Evolutionary conservation across 345 rosid genomes (phyloP), one percentile per base, ranked within the genome.

Genomic region (Populus nigra): DNA sequence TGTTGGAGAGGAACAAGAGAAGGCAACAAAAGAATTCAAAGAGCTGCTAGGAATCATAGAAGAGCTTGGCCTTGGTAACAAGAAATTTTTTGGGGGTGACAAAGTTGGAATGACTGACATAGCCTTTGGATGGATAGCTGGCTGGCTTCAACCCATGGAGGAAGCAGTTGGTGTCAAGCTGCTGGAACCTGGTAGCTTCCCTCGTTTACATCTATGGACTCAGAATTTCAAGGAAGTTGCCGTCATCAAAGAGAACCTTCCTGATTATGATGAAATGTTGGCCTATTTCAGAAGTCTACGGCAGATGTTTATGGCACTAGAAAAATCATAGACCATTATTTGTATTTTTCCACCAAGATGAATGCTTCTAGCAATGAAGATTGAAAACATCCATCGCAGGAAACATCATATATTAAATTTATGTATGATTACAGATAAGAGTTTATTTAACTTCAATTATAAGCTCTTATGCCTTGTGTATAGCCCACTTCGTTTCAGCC

Each of bases 301-400:
- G 73, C 36, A 77, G 23, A 39, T 36, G 78, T 77, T 84, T 69
- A 70, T 79, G 66, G 84, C 77, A 73, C 35, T 80, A 27, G 75
- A 76, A 69, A 72, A 68, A 43, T 11, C 77, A 33, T 39, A 76
- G 33, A 22, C 25, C 31, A 61, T 20, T 47, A 47, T 3, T 47
- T 47, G 53, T 15, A 16, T 47, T 3, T 47, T 47, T 15, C 53
- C 53, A 15, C 18, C 53, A 15, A 43, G 47, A 43, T 43, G 47
- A 11, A 11, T 43, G 45, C 13, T 41, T 41, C 45, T 10, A 47
- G 53, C 4, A 15, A 47, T 47, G 53, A 15, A 15, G 12, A 47
- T 15, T 12, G 53, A 47, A 15, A 47, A 4, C 50, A 13, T 47
- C 50, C 50, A 0, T 47, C 1, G 18, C 50, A 47, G 17, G 50